Evolutionary conservation across 495 filamentous ascomycete genomes (phyloP).

Genomic region (Aspergillus avenaceus): DNA sequence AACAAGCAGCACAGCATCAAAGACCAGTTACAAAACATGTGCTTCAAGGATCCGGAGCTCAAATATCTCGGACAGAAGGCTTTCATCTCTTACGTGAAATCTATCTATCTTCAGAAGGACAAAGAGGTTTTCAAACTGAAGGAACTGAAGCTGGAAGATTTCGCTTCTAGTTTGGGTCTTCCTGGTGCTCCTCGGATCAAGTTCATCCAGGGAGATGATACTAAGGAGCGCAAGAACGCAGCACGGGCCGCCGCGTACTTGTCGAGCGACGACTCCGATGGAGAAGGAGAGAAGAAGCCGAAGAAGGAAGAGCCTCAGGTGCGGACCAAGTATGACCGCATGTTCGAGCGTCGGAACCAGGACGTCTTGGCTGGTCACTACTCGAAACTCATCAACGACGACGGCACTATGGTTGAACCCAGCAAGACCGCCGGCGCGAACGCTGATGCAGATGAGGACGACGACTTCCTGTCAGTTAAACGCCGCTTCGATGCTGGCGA

Average conservation of each 20-base stretch:
- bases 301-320: constrained; percentile 62
- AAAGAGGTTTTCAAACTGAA: constrained; percentile 85
- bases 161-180: constrained; percentile 77
- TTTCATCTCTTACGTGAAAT: constrained; percentile 82
- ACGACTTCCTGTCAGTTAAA: constrained; percentile 88
- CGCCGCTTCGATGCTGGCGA: constrained; percentile 62
- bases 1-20: constrained; percentile 87
- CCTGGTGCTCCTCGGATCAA: constrained; percentile 88
- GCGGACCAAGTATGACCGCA: constrained; percentile 89
- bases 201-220: constrained; percentile 82
- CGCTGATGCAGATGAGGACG: constrained; percentile 56
- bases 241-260: constrained; percentile 53
- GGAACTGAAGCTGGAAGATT: constrained; percentile 77
- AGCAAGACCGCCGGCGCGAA: constrained; percentile 29
- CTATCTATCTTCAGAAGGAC: constrained; percentile 83
- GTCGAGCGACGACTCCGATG: constrained; percentile 50
- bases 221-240: constrained; percentile 83
- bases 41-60: constrained; percentile 89
- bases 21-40: constrained; percentile 82
- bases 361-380: constrained; percentile 93
- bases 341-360: constrained; percentile 94
- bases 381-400: constrained; percentile 73
- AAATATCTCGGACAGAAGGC: constrained; percentile 97
- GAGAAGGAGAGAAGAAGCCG: constrained; percentile 37
- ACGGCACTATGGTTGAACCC: constrained; percentile 41